Conservation (phyloP, 2,329 filamentous ascomycete species). For the Akanthomyces lecanii region DNA sequence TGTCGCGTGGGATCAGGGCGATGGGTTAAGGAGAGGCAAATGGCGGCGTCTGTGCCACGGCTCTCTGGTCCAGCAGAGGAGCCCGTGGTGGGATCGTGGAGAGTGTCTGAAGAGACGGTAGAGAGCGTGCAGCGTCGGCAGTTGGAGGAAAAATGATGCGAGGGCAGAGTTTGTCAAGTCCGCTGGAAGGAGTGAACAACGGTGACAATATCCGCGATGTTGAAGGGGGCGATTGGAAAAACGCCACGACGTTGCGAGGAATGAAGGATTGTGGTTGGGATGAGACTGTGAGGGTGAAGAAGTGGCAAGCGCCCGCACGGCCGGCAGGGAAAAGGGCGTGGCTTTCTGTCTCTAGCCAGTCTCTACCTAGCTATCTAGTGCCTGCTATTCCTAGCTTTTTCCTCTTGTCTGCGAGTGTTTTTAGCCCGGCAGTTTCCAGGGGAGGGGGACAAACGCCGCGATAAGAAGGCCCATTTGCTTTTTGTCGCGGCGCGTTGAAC, state of each 20-base stretch:
- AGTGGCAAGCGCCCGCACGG: neutral
- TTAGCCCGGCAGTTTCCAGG: neutral
- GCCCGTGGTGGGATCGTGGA: neutral
- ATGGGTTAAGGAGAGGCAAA: neutral
- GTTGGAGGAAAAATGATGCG: neutral
- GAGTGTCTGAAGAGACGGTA: slow-evolving; percentile 2
- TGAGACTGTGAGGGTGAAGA: neutral
- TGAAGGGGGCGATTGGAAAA: neutral
- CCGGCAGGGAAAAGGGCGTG: neutral
- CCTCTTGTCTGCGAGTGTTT: no score
- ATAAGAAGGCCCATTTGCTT: neutral
- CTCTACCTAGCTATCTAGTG: neutral
- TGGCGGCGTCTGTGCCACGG: neutral
- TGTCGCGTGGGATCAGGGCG: neutral
- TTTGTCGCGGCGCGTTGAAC: neutral
- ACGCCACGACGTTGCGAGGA: slow-evolving; percentile 6
- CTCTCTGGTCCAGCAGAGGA: slow-evolving; percentile 18
- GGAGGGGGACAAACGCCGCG: neutral
- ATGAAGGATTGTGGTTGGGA: slow-evolving; percentile 14
- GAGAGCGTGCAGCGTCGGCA: neutral
- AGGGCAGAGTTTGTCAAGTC: slow-evolving; percentile 13
- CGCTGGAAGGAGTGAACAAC: slow-evolving; percentile 20
- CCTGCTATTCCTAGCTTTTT: neutral
- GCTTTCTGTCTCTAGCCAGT: neutral
- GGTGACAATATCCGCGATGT: neutral